These are phyloP conservation scores for Colletotrichum sp. DNA, from an alignment of 2,329 filamentous ascomycete genomes.

Conservation along the genomic window DNA sequence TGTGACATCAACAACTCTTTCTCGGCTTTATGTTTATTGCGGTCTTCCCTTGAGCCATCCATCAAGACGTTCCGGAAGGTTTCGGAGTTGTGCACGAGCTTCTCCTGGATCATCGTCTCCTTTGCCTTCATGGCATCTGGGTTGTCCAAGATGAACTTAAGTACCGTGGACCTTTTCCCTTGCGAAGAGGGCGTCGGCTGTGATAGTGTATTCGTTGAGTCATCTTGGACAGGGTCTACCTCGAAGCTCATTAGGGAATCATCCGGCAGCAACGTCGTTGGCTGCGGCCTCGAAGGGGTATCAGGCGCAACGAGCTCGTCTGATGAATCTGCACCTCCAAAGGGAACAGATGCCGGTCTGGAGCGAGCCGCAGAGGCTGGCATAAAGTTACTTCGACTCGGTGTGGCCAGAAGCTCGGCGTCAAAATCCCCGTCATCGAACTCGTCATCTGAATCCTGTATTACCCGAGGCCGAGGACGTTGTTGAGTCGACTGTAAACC, in stretches of 20 bases:
- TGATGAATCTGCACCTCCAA: not conserved
- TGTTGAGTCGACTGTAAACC: not conserved
- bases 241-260: not conserved
- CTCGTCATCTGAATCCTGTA: constrained; percentile 65
- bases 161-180: not conserved
- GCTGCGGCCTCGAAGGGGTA: constrained; percentile 8
- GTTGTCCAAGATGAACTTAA: constrained; percentile 31
- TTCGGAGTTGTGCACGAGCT: constrained; percentile 51
- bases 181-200: constrained; percentile 10
- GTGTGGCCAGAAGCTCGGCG: constrained; percentile 55
- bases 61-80: constrained; percentile 54
- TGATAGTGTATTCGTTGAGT: not conserved
- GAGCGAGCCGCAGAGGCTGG: not conserved
- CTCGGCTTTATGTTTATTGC: constrained; percentile 52
- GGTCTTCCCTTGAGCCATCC: constrained; percentile 50
- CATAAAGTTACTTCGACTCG: constrained; percentile 30
- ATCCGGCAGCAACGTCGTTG: not conserved
- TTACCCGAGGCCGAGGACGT: constrained; percentile 35
- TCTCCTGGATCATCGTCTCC: constrained; percentile 42
- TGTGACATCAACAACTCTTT: constrained; percentile 53
- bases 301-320: constrained; percentile 20
- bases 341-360: constrained; percentile 22
- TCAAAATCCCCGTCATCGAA: constrained; percentile 65
- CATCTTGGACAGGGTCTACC: not conserved
- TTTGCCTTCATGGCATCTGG: constrained; percentile 37